Base-by-base conservation (phyloP, 805 yeast genomes). In the Sugiyamaella marilandica region DNA sequence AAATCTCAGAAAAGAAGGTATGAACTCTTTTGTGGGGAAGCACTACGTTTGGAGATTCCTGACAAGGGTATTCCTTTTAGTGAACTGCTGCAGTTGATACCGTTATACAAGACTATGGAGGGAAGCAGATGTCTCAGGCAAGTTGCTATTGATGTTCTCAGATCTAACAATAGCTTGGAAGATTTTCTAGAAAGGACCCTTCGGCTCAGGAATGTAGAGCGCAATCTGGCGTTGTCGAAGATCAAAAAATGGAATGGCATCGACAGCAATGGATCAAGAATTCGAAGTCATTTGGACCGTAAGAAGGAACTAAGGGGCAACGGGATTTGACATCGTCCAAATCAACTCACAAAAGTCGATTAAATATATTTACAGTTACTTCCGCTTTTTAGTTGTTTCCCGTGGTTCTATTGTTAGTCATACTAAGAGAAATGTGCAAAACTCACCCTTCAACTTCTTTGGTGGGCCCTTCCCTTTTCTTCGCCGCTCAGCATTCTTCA, bases 21-120 rank as follows among this genome's bases (percentile, higher is more conserved):
- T 34, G 16, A 34, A 13, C 37, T n/a, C n/a, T 34, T 34, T 14
- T 14, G n/a, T 14, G 37, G 9, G n/a, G 37, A 34, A 34, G 37
- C 16, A 5, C 16, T 14, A 13, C 5, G 8, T 4, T 14, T 34
- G 9, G 37, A 5, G 8, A 14, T 34, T 34, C n/a, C 37, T n/a
- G 73, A 77, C 47, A 73, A 77, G 11, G 85, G 85, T 1, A 76
- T 88, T 9, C 74, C 82, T 3, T 88, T 88, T 66, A 75, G 78
- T 10, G 73, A 82, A 48, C 62, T 88, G 11, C 66, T 90, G 37
- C 66, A 81, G 33, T 82, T 80, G 58, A 72, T 89, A 34, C 95
- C 96, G 0, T 74, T 87, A 45, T 88, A 87, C 67, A 79, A 85
- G 1, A 75, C 83, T 43, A 87, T 88, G 70, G 84, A 87, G 57